Conservation (phyloP, 805 yeast genomes). For the Lipomyces oligophaga region DNA sequence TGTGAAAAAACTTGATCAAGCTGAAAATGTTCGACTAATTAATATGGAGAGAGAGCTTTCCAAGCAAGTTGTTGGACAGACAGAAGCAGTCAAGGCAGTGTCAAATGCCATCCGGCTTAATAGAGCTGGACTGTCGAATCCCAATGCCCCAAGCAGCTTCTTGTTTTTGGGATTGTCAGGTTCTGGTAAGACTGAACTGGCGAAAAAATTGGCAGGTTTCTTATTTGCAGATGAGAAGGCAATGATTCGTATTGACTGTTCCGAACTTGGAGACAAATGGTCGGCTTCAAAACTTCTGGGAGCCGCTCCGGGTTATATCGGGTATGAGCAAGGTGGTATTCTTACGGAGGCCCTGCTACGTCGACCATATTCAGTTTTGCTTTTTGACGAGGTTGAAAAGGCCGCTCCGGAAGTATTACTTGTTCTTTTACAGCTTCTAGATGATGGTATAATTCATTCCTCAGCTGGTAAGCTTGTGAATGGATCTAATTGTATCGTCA, state of each 20-base stretch:
- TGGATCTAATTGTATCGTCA: slow-evolving; percentile 86
- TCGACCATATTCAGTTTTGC: slow-evolving; percentile 91
- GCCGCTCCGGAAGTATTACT: slow-evolving; percentile 98
- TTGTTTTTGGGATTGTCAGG: slow-evolving; percentile 93
- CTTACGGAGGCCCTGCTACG: slow-evolving; percentile 87
- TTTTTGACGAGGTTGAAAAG: slow-evolving; percentile 96
- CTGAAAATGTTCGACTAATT: slow-evolving; percentile 89
- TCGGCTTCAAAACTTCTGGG: slow-evolving; percentile 92
- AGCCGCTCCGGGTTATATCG: slow-evolving; percentile 96
- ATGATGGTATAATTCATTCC: slow-evolving; percentile 94
- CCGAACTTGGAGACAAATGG: slow-evolving; percentile 92
- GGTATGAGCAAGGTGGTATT: slow-evolving; percentile 96
- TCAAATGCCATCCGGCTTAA: slow-evolving; percentile 90
- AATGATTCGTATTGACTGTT: slow-evolving; percentile 96
- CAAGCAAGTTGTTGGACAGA: slow-evolving; percentile 86
- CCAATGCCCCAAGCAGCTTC: slow-evolving; percentile 87
- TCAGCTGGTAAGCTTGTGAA: slow-evolving; percentile 91
- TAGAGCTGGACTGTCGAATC: slow-evolving; percentile 93
- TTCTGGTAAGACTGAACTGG: slow-evolving; percentile 97
- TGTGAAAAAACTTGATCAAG: slow-evolving; percentile 87
- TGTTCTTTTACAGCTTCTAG: slow-evolving; percentile 83
- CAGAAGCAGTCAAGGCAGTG: slow-evolving; percentile 93
- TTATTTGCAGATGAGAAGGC: slow-evolving; percentile 94
- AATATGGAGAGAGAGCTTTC: slow-evolving; percentile 89
- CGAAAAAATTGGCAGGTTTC: slow-evolving; percentile 94